Evolutionary conservation across 139 green algal genomes (phyloP).

Genomic region (Edaphochlamys debaryana): DNA sequence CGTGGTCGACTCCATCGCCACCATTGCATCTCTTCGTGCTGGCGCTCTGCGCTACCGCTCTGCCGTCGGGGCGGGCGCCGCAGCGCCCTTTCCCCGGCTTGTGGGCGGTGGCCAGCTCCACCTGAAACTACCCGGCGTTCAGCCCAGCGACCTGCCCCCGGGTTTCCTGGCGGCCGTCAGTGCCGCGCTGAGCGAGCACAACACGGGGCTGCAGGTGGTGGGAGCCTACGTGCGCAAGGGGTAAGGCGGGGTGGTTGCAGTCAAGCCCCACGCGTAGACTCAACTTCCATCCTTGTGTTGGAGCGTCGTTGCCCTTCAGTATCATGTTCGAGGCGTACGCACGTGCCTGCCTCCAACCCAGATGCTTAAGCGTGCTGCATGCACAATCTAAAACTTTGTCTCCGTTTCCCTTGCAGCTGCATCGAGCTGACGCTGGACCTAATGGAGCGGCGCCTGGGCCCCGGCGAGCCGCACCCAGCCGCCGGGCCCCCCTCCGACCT

Average conservation of each 20-base stretch:
- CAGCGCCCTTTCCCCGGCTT: neutral
- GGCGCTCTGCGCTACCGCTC: neutral
- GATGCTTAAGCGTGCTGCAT: neutral
- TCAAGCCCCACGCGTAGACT: too few relatives aligned
- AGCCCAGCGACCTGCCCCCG: neutral
- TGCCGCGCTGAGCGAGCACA: neutral
- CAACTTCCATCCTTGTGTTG: neutral
- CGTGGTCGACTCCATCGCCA: too few relatives aligned
- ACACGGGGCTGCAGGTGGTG: neutral
- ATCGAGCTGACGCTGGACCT: conserved; percentile 29
- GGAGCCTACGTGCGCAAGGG: neutral
- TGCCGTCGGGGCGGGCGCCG: neutral
- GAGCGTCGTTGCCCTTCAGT: neutral
- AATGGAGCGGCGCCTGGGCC: neutral
- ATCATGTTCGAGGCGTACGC: too few relatives aligned
- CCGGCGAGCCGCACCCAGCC: too few relatives aligned
- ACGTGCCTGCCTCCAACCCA: neutral
- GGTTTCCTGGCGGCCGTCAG: neutral
- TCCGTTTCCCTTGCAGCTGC: neutral
- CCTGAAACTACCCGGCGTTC: conserved; percentile 11
- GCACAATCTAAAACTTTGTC: neutral
- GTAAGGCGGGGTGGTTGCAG: neutral
- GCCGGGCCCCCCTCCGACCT: too few relatives aligned
- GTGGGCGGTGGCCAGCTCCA: conserved; percentile 4
- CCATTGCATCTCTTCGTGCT: too few relatives aligned